Conservation (phyloP, 371 early-diverging fungal species). For the Zychaea mexicana region DNA sequence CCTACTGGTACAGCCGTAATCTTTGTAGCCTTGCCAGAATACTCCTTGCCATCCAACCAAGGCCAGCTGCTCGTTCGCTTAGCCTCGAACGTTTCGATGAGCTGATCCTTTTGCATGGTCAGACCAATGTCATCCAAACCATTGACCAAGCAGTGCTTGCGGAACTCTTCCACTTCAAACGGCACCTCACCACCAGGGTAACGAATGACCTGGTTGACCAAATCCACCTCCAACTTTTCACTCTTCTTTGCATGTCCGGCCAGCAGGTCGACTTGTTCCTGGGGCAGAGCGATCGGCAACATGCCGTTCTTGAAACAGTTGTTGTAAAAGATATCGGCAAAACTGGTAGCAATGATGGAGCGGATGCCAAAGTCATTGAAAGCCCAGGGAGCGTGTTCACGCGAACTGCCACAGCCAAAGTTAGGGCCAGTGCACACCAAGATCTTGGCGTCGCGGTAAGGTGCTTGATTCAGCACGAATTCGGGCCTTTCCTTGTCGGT, state of each 20-base stretch:
- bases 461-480: conserved; percentile 65
- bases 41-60: conserved; percentile 66
- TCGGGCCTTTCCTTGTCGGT: conserved; percentile 49
- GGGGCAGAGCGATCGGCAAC: conserved; percentile 56
- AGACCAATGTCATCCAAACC: conserved; percentile 76
- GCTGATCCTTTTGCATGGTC: conserved; percentile 63
- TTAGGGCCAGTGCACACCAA: conserved; percentile 66
- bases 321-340: conserved; percentile 75
- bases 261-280: conserved; percentile 41
- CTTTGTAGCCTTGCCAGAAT: conserved; percentile 42
- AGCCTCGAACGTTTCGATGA: conserved; percentile 56
- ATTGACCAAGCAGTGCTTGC: conserved; percentile 65
- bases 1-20: conserved; percentile 23
- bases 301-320: conserved; percentile 78
- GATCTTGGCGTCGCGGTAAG: conserved; percentile 54
- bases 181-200: conserved; percentile 37
- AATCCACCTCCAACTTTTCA: conserved; percentile 54
- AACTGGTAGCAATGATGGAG: conserved; percentile 68
- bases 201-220: conserved; percentile 51
- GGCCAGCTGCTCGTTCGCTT: conserved; percentile 56
- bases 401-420: conserved; percentile 74
- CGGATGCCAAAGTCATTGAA: conserved; percentile 73
- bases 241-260: conserved; percentile 51
- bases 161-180: conserved; percentile 63
- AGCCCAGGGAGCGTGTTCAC: conserved; percentile 81